A percentile compares a stretch with the other conserved stretches of the same genome.
phyloP scores from a whole-genome alignment of 2,329 filamentous ascomycete species.

The Aspergillus uvarum region DNA sequence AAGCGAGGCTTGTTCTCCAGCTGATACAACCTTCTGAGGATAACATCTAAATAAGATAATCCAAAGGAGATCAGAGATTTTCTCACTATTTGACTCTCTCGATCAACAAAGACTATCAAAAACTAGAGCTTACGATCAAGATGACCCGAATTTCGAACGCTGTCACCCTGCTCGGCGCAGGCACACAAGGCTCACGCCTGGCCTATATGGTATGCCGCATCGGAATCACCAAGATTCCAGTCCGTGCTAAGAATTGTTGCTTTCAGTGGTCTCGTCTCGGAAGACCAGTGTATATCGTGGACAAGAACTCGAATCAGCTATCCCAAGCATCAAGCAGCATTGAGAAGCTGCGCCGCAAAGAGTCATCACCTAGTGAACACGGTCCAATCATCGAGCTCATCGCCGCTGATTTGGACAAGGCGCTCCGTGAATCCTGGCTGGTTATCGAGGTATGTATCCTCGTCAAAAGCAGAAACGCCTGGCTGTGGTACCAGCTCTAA shows the following conservation, averaged over 20 bases:
- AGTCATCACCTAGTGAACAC: neutral
- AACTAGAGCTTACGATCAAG: neutral
- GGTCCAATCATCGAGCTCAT: neutral
- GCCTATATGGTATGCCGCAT: slow-evolving; percentile 9
- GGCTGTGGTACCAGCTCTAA: slow-evolving; percentile 9
- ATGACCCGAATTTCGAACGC: neutral
- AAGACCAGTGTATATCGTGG: slow-evolving; percentile 8
- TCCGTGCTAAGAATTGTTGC: neutral
- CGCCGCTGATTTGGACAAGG: neutral
- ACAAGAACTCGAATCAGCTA: slow-evolving; percentile 6
- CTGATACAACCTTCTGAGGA: too few relatives aligned
- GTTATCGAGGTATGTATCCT: slow-evolving; percentile 5
- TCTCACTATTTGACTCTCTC: neutral
- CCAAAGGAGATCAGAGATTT: too few relatives aligned
- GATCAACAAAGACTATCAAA: neutral
- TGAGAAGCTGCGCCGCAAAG: neutral
- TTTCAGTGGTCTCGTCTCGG: slow-evolving; percentile 10
- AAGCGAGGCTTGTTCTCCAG: neutral
- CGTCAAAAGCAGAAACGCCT: neutral
- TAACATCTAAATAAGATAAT: too few relatives aligned
- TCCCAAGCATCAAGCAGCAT: neutral
- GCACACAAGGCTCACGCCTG: slow-evolving; percentile 10
- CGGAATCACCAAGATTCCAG: neutral
- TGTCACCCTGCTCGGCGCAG: slow-evolving; percentile 6
- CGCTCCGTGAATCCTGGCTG: slow-evolving; percentile 4